These are phyloP conservation scores for Saksenaea vasiformis DNA, from an alignment of 371 early-diverging fungal species.

Conservation along the genomic window DNA sequence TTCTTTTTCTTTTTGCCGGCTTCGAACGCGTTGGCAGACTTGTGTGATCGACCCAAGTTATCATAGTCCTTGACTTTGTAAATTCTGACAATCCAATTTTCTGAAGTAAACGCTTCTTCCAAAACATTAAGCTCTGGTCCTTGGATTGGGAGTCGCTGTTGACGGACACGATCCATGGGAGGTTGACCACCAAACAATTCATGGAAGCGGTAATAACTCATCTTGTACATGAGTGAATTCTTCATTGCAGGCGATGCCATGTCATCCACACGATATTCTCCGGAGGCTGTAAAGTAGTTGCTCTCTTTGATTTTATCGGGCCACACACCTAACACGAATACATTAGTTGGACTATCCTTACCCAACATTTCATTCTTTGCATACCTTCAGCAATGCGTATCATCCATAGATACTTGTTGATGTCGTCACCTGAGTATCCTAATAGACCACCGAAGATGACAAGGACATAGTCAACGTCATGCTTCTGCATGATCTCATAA, in stretches of 20 bases:
- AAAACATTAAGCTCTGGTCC: conserved; percentile 82
- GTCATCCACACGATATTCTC: conserved; percentile 95
- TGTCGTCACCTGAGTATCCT: conserved; percentile 98
- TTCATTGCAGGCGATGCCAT: conserved; percentile 89
- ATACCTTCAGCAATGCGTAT: conserved; percentile 92
- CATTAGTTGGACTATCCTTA: background rate
- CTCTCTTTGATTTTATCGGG: conserved; percentile 90
- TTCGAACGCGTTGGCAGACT: conserved; percentile 69
- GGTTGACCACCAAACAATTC: conserved; percentile 82
- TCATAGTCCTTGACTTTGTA: conserved; percentile 95
- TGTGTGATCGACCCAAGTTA: conserved; percentile 81
- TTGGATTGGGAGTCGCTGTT: conserved; percentile 71
- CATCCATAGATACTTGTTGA: conserved; percentile 99
- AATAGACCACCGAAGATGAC: conserved; percentile 95
- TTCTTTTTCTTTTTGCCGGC: conserved; percentile 54
- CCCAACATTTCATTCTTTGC: background rate
- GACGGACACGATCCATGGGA: conserved; percentile 88
- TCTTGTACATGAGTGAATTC: conserved; percentile 94
- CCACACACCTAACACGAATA: conserved; percentile 72
- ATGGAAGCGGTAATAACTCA: conserved; percentile 92
- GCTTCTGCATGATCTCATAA: conserved; percentile 86
- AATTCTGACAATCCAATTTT: conserved; percentile 96
- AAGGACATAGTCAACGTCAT: conserved; percentile 96
- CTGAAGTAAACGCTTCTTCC: conserved; percentile 91
- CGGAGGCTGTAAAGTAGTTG: conserved; percentile 84